Conservation (phyloP, 768 basidiomycete species). For the Rhodotorula kratochvilovae region DNA sequence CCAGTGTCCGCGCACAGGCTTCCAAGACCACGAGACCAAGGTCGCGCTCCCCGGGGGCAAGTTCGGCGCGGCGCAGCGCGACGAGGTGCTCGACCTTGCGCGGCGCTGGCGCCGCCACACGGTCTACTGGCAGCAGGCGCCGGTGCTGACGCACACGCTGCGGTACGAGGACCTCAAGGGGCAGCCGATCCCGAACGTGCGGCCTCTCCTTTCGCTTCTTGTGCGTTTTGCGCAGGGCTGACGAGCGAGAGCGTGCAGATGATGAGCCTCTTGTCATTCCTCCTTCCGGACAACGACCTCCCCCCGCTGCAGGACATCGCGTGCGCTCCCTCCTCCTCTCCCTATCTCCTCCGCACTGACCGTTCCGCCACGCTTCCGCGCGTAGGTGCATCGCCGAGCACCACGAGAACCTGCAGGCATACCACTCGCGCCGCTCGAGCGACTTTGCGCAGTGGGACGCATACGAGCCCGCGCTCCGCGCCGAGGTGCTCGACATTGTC, state of each 20-base stretch:
- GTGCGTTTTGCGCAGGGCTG: no score
- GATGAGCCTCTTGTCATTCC: constrained; percentile 35
- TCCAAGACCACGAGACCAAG: constrained; percentile 15
- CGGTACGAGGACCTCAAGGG: constrained; percentile 36
- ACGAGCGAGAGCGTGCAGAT: constrained; percentile 1
- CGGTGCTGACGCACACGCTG: constrained; percentile 16
- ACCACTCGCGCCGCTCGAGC: constrained; percentile 28
- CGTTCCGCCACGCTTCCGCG: no score
- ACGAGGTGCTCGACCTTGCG: constrained; percentile 15
- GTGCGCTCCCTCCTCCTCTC: no score
- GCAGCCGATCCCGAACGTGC: constrained; percentile 25
- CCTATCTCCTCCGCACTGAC: no score
- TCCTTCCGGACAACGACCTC: constrained; percentile 27
- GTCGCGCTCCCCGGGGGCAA: constrained; percentile 1
- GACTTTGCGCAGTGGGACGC: constrained; percentile 32
- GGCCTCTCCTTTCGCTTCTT: neutral
- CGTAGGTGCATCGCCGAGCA: constrained; percentile 34
- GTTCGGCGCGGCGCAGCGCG: constrained; percentile 4
- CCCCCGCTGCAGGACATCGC: constrained; percentile 28
- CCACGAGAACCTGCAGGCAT: constrained; percentile 23
- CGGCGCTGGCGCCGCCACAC: constrained; percentile 22
- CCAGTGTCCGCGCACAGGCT: no score
- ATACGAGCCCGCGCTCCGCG: constrained; percentile 17
- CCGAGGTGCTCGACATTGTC: constrained; percentile 21
- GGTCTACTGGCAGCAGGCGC: constrained; percentile 32